These are phyloP conservation scores for Cordyceps farinosa DNA, from an alignment of 2,329 filamentous ascomycete genomes.

Conservation along the genomic window DNA sequence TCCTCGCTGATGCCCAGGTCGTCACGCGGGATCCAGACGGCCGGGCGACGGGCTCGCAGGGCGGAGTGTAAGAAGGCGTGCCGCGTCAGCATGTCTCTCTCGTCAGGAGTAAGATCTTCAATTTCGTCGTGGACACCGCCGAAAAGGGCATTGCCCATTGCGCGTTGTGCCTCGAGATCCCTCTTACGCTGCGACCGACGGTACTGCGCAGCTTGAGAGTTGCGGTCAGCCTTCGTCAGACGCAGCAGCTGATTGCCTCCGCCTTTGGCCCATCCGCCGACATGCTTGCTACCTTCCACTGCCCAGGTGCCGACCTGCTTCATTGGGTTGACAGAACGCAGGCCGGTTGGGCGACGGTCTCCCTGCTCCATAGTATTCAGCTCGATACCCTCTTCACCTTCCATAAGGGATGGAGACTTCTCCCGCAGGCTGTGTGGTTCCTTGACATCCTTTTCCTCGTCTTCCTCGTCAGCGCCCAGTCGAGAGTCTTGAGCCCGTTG, in stretches of 20 bases:
- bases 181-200: slow-evolving; percentile 47
- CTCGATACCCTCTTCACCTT: slow-evolving; percentile 32
- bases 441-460: slow-evolving; percentile 41
- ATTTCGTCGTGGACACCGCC: slow-evolving; percentile 88
- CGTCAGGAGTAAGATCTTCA: slow-evolving; percentile 86
- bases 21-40: slow-evolving; percentile 91
- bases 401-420: slow-evolving; percentile 30
- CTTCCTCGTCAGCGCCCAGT: slow-evolving; percentile 58
- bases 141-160: slow-evolving; percentile 77
- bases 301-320: slow-evolving; percentile 48
- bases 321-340: slow-evolving; percentile 40
- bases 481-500: slow-evolving; percentile 70
- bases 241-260: slow-evolving; percentile 48
- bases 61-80: slow-evolving; percentile 91
- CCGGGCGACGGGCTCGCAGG: slow-evolving; percentile 76
- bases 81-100: slow-evolving; percentile 78
- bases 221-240: slow-evolving; percentile 33
- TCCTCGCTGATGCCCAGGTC: slow-evolving; percentile 88
- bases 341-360: slow-evolving; percentile 23
- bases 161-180: slow-evolving; percentile 69
- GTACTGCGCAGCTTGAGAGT: slow-evolving; percentile 44
- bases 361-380: slow-evolving; percentile 36
- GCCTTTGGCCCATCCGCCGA: slow-evolving; percentile 35
- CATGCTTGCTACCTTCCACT: slow-evolving; percentile 26
- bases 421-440: slow-evolving; percentile 27